These are phyloP conservation scores for Globisporangium iwayamae DNA, from an alignment of 352 stramenopile species.

Conservation along the genomic window DNA sequence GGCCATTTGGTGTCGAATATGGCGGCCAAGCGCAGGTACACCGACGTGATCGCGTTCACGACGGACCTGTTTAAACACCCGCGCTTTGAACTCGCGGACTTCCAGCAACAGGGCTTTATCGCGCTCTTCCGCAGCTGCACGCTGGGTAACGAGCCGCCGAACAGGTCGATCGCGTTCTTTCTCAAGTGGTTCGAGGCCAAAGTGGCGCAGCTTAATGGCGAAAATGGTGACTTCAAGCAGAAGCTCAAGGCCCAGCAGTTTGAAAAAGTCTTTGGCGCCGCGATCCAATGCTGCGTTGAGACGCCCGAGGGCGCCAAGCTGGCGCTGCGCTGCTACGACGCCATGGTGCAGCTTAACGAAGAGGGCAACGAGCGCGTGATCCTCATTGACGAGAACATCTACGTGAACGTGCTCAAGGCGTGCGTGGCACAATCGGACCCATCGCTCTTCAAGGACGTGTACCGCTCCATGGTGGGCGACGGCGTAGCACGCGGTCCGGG, in stretches of 20 bases:
- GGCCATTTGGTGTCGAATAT: constrained; percentile 52
- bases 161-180: constrained; percentile 19
- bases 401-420: constrained; percentile 72
- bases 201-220: not conserved
- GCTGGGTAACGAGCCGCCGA: constrained; percentile 1
- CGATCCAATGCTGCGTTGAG: constrained; percentile 58
- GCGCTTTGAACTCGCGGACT: constrained; percentile 28
- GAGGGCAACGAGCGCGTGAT: constrained; percentile 8
- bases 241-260: constrained; percentile 24
- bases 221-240: not conserved
- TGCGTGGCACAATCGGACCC: constrained; percentile 33
- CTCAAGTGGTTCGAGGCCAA: constrained; percentile 37
- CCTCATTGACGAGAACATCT: constrained; percentile 71
- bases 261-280: constrained; percentile 61
- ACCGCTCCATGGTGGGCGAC: constrained; percentile 45
- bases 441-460: constrained; percentile 47
- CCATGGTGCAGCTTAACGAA: constrained; percentile 13
- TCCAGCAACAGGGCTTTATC: constrained; percentile 68
- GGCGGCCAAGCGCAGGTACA: constrained; percentile 25
- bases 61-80: constrained; percentile 32
- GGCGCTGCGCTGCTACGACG: constrained; percentile 51
- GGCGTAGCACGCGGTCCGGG: constrained; percentile 50
- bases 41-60: constrained; percentile 32
- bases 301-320: constrained; percentile 30
- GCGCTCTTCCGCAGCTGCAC: constrained; percentile 45